Percentiles rank a stretch among this genome's conserved stretches.
phyloP scores from a whole-genome alignment of 2,329 filamentous ascomycete species.

The Penicillium fuscoglaucum region DNA sequence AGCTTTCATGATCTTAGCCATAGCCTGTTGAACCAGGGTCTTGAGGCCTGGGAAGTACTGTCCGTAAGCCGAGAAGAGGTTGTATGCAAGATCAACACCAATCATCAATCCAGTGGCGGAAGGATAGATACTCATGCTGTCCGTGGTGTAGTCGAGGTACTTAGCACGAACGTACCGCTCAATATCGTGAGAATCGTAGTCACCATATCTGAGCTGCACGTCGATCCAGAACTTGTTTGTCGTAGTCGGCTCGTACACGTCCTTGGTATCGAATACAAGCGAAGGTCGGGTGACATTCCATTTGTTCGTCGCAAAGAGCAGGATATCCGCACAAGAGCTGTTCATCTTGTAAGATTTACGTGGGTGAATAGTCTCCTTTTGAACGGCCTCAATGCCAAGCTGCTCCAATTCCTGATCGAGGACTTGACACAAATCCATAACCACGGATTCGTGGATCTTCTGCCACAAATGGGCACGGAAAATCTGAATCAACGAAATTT shows the following conservation, averaged over 20 bases:
- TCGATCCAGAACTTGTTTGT: conserved; percentile 99
- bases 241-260: conserved; percentile 86
- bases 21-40: conserved; percentile 91
- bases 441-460: conserved; percentile 97
- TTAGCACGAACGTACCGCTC: conserved; percentile 97
- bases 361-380: conserved; percentile 98
- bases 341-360: conserved; percentile 99
- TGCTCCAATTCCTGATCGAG: conserved; percentile 97
- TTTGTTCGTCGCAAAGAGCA: conserved; percentile 95
- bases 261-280: conserved; percentile 92
- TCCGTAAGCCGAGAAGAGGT: conserved; percentile 95
- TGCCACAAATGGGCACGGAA: conserved; percentile 99
- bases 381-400: conserved; percentile 92
- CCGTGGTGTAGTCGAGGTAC: conserved; percentile 97
- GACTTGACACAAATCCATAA: conserved; percentile 98
- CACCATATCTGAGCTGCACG: conserved; percentile 92
- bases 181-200: conserved; percentile 99
- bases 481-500: conserved; percentile 97
- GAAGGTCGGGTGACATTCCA: conserved; percentile 97
- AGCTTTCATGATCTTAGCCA: conserved; percentile 99
- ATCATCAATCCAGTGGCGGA: conserved; percentile 97
- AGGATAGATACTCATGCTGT: conserved; percentile 98
- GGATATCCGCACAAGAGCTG: conserved; percentile 95
- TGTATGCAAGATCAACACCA: conserved; percentile 95
- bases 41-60: conserved; percentile 99